phyloP scores from a whole-genome alignment of 2,329 filamentous ascomycete species.

The Sporothrix variecibatus region DNA sequence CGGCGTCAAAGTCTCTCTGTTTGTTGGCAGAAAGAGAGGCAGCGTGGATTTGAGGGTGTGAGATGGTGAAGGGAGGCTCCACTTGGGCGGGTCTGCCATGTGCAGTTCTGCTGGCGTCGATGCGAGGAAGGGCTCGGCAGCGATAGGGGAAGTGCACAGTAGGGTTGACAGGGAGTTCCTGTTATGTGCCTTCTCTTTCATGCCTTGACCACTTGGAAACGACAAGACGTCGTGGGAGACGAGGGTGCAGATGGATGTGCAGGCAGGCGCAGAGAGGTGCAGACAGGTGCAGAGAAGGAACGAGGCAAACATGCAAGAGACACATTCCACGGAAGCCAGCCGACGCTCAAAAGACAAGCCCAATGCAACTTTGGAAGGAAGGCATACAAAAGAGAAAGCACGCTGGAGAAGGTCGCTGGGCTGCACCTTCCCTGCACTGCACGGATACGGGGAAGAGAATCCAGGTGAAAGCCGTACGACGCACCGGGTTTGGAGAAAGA shows the following conservation, averaged over 20 bases:
- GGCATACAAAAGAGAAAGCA: not conserved
- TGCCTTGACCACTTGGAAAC: slow-evolving; percentile 4
- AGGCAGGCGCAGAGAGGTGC: not conserved
- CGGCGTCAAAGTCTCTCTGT: not conserved
- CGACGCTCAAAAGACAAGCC: slow-evolving; percentile 2
- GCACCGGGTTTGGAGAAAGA: not conserved
- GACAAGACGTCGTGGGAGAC: slow-evolving; percentile 1
- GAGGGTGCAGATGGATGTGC: not conserved
- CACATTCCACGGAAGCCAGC: not conserved
- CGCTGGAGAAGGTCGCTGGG: not conserved
- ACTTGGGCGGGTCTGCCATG: slow-evolving; percentile 12
- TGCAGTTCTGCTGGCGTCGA: not conserved
- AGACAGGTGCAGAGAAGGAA: not conserved
- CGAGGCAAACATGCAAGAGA: not conserved
- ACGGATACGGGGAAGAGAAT: not conserved
- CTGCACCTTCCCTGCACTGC: not conserved
- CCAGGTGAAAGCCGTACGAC: not conserved
- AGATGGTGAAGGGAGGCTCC: not conserved
- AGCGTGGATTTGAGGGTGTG: not conserved
- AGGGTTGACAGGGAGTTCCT: too few species aligned
- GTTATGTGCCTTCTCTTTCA: not conserved
- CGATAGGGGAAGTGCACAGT: not conserved
- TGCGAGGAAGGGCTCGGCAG: not conserved
- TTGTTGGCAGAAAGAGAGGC: not conserved
- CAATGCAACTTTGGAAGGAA: slow-evolving; percentile 3